These are phyloP conservation scores for Candida xyloterini DNA, from an alignment of 805 yeast species.

Conservation along the genomic window DNA sequence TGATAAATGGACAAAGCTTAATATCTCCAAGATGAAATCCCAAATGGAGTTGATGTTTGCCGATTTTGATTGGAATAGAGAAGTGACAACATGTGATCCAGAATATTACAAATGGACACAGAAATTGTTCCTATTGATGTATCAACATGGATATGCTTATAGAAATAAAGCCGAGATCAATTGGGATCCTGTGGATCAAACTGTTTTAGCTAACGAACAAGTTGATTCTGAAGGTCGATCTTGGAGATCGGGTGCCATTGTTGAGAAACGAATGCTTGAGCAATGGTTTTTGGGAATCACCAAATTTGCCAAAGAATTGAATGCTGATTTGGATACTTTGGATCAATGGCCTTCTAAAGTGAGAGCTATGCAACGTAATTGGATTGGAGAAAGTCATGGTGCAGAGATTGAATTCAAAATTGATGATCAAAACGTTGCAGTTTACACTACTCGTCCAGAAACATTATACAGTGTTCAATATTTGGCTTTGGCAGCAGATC, in stretches of 20 bases:
- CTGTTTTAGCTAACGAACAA: constrained; percentile 95
- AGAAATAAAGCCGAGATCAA: constrained; percentile 84
- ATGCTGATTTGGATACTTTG: constrained; percentile 59
- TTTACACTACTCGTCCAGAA: constrained; percentile 89
- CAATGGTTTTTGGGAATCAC: constrained; percentile 97
- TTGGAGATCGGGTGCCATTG: constrained; percentile 96
- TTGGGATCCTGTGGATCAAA: constrained; percentile 96
- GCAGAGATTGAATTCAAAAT: constrained; percentile 57
- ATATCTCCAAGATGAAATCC: constrained; percentile 80
- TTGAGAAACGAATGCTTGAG: constrained; percentile 73
- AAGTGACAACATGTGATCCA: constrained; percentile 79
- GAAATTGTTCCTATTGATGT: constrained; percentile 69
- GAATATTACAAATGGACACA: constrained; percentile 94
- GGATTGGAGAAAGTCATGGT: constrained; percentile 91
- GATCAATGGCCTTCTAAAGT: constrained; percentile 87
- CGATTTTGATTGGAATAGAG: constrained; percentile 92
- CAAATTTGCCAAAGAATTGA: constrained; percentile 65
- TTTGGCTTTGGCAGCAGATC: constrained; percentile 72
- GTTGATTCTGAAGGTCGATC: constrained; percentile 88
- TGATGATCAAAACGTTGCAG: constrained; percentile 33
- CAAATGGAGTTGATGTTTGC: constrained; percentile 79
- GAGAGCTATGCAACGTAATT: constrained; percentile 83
- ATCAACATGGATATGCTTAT: constrained; percentile 79
- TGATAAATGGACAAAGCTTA: constrained; percentile 73
- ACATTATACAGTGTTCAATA: constrained; percentile 82